A percentile compares a stretch with the other conserved stretches of the same genome.
phyloP scores from a whole-genome alignment of 2,329 filamentous ascomycete genomes.

The Calcarisporium arbuscula region DNA sequence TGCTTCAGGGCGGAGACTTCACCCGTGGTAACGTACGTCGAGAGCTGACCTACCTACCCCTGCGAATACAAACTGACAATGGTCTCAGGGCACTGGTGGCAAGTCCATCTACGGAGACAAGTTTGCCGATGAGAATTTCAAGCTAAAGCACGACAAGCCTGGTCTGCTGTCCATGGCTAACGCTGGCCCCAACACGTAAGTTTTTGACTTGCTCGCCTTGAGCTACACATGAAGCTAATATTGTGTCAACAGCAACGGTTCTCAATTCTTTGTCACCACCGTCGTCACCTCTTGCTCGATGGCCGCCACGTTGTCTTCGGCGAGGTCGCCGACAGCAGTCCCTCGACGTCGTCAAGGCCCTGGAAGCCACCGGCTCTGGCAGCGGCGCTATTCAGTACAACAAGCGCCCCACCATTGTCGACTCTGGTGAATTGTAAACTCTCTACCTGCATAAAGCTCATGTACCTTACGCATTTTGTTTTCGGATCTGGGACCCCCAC shows the following conservation, averaged over 20 bases:
- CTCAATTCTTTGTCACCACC: slow-evolving; percentile 96
- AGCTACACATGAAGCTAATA: background rate
- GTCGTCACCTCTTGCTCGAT: slow-evolving; percentile 78
- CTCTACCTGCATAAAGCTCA: slow-evolving; percentile 15
- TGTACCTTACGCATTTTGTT: slow-evolving; percentile 6
- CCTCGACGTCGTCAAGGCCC: slow-evolving; percentile 49
- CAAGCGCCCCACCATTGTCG: slow-evolving; percentile 53
- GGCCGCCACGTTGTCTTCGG: slow-evolving; percentile 82
- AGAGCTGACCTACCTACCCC: background rate
- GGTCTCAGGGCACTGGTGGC: slow-evolving; percentile 76
- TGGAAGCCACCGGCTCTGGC: slow-evolving; percentile 54
- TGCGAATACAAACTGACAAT: slow-evolving; percentile 10
- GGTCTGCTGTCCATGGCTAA: slow-evolving; percentile 93
- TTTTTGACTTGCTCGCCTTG: background rate
- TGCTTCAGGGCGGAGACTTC: slow-evolving; percentile 96
- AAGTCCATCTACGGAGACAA: slow-evolving; percentile 94
- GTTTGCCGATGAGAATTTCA: slow-evolving; percentile 92
- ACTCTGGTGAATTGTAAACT: slow-evolving; percentile 43
- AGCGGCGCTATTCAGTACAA: slow-evolving; percentile 49
- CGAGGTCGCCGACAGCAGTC: slow-evolving; percentile 53
- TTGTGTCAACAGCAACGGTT: slow-evolving; percentile 69
- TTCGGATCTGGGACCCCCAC: too few species aligned
- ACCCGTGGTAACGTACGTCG: slow-evolving; percentile 78
- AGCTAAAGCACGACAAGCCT: slow-evolving; percentile 62
- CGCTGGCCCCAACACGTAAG: slow-evolving; percentile 86